phyloP scores from a whole-genome alignment of 1,284 basidiomycete species.

The Heterobasidion parviporum region DNA sequence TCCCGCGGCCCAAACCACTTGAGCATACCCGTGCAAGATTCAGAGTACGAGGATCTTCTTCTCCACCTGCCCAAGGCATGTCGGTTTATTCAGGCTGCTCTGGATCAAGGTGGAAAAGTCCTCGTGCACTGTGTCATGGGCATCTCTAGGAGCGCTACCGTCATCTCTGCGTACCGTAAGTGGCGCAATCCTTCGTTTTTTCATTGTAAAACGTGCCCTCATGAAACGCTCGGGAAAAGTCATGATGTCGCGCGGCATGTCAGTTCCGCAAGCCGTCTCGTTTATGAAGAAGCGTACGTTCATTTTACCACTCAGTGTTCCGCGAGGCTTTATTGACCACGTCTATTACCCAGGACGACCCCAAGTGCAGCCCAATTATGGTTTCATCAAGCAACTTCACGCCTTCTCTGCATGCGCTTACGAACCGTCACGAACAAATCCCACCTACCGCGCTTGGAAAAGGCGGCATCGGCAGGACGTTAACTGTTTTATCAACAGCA shows the following conservation, averaged over 20 bases:
- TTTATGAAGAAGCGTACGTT: slow-evolving; percentile 40
- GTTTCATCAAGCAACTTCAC: slow-evolving; percentile 53
- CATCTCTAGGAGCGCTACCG: slow-evolving; percentile 40
- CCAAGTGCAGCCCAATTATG: slow-evolving; percentile 52
- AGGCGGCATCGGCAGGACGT: slow-evolving; percentile 43
- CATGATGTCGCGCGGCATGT: slow-evolving; percentile 40
- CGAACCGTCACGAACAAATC: slow-evolving; percentile 30
- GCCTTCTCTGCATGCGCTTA: slow-evolving; percentile 44
- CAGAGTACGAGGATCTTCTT: slow-evolving; percentile 53
- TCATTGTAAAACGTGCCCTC: background rate
- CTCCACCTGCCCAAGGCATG: slow-evolving; percentile 45
- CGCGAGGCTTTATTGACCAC: no score
- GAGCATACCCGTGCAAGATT: slow-evolving; percentile 44
- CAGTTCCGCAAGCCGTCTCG: slow-evolving; percentile 33
- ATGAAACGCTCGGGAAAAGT: slow-evolving; percentile 25
- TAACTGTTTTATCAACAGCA: slow-evolving; percentile 37
- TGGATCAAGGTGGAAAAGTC: slow-evolving; percentile 40
- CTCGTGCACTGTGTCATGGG: slow-evolving; percentile 67
- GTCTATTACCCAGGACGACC: slow-evolving; percentile 33
- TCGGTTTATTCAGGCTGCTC: slow-evolving; percentile 43
- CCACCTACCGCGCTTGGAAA: slow-evolving; percentile 46
- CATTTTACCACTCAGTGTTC: slow-evolving; percentile 2
- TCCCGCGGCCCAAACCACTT: slow-evolving; percentile 35
- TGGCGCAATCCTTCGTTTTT: slow-evolving; percentile 7
- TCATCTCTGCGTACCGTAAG: slow-evolving; percentile 59